Evolutionary conservation across 1,284 basidiomycete genomes (phyloP), one percentile per base, ranked within the genome.

Genomic region (Ganoderma resinaceum): DNA sequence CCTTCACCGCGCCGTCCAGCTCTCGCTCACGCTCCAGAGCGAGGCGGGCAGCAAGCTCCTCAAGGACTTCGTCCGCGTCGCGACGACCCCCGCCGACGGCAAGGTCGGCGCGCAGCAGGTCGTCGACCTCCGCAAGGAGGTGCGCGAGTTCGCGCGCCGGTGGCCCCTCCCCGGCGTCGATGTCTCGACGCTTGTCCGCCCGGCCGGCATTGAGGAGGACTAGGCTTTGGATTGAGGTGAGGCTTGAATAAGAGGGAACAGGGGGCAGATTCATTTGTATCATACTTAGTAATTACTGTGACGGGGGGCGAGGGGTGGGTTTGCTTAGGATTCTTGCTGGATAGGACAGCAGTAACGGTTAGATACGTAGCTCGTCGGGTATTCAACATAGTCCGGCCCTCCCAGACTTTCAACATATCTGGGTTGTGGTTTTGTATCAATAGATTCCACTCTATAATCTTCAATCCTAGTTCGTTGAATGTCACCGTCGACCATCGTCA

Each of bases 141-240:
- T 97, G 40, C 82, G 86, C 72, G 84, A 74, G 65, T 99, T 99
- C 78, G 94, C 96, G 23, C 89, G 85, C 72, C 86, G 87, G 81
- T 99, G 93, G 94, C 97, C 97, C 3, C 85, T 99, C 18, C 97
- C 97, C 66, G 97, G 97, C 82, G 90, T 96, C 8, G 94, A 97
- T 80, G 89, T 87, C 49, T 76, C 83, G 35, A 85, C 79, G 66
- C 79, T 95, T 68, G 81, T 82, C 78, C 87, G 88, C 78, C 93
- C 93, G 55, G 86, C 83, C 49, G 92, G 92, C 53, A 82, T 92
- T 69, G 82, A 89, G 74, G 90, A 92, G 75, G 87, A 75, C 16
- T 75, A 63, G 68, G 42, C 46, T n/a, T 31, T 26, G 23, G 7
- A 37, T 43, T 35, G 49, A 37, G 23, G 37, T 3, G 29, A 38